These are phyloP conservation scores for Crassisporium funariophilum DNA, from an alignment of 768 basidiomycete species.

Conservation along the genomic window DNA sequence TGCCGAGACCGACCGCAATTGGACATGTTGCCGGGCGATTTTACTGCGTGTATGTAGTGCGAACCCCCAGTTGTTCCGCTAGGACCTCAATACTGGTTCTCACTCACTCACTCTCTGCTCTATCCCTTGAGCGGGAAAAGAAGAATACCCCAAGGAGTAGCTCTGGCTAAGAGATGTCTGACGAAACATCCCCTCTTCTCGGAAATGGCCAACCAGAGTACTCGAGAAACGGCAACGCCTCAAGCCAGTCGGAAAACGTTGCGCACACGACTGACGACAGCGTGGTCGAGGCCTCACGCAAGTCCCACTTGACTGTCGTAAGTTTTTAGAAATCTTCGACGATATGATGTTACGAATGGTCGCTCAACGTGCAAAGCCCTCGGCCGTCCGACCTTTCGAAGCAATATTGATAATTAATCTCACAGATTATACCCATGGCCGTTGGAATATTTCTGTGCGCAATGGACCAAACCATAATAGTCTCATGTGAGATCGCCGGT, in stretches of 20 bases:
- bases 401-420: too few species aligned
- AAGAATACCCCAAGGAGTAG: background rate
- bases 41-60: too few species aligned
- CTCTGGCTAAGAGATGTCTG: constrained; percentile 23
- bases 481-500: constrained; percentile 37
- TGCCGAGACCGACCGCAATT: too few species aligned
- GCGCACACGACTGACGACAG: constrained; percentile 13
- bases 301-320: constrained; percentile 28
- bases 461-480: constrained; percentile 53
- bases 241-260: constrained; percentile 5
- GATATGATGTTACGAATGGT: background rate
- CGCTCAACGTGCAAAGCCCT: too few species aligned
- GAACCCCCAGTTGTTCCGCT: too few species aligned
- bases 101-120: too few species aligned
- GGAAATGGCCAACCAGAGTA: constrained; percentile 13
- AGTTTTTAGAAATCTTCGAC: background rate
- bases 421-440: constrained; percentile 50
- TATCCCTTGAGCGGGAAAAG: too few species aligned
- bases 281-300: constrained; percentile 9
- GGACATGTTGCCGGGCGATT: too few species aligned
- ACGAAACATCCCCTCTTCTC: constrained; percentile 39
- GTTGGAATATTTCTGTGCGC: constrained; percentile 49
- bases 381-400: too few species aligned
- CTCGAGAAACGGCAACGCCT: background rate
- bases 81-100: too few species aligned